Evolutionary conservation across 2,329 filamentous ascomycete genomes (phyloP), one percentile per base, ranked within the genome.

Genomic region (Penicillium sp.): DNA sequence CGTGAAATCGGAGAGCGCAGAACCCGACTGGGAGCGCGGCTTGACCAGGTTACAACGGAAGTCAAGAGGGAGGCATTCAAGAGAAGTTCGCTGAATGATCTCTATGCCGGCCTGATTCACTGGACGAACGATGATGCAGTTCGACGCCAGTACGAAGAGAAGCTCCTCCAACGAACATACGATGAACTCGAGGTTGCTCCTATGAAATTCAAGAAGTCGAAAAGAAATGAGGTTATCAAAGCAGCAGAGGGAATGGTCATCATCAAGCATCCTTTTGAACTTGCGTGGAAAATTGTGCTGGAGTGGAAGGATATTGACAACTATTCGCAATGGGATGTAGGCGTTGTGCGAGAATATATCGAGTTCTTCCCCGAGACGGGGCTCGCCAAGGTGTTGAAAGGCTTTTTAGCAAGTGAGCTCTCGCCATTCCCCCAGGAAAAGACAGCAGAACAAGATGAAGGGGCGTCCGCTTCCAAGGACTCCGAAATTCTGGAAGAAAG

Each of bases 171-270:
- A 61, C 86, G 93, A 69, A 91, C 88, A 59, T 89, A 93, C 64
- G 92, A 97, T 56, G 84, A 86, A 5, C 82, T 99, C 1, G 74
- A 89, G 9, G 87, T 90, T 27, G 80, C 91, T 16, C 85, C 88
- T 3, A 59, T 81, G 1, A 86, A 88, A 3, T 79, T 87, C 57
- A 98, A 98, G 75, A 70, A 77, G 1, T 75, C 80, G 19, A 92
- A 96, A 72, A 84, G 90, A 26, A 79, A 86, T 35, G 87, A 89
- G 62, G 88, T 96, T 0, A 77, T 89, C 67, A 88, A 89, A 58
- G 79, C 95, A 52, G 92, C 93, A 0, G 86, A 88, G 61, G 95
- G 93, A 60, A 96, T 99, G 90, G 93, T 99, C 59, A 90, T 96
- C 58, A 95, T 99, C 72, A 93, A 93, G 67, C 92, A 98, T 66